Evolutionary conservation across 192 early-diverging fungal species (phyloP), one percentile per base, ranked within the genome.

Genomic region (Mortierella antarctica): DNA sequence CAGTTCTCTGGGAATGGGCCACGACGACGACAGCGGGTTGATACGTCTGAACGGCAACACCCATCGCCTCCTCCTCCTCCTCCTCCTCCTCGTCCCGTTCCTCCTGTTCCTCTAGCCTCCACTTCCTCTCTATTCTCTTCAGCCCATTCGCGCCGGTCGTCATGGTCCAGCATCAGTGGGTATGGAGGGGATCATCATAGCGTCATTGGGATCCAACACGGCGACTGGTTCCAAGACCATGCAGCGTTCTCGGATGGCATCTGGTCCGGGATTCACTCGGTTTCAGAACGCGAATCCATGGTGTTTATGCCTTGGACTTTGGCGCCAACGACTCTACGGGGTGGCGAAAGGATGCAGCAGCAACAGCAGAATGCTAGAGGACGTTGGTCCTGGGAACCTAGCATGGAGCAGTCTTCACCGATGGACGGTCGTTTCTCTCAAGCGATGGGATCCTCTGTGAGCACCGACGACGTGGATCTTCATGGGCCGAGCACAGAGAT

Each of bases 161-260:
- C 64, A 2, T 64, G 63, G 69, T 0, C 57, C 13, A 63, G 46
- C 7, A 44, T 50, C 15, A 66, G 20, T 14, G 47, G 56, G 5
- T 15, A 49, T 1, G 64, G 70, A 4, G 60, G 53, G 5, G 70
- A 72, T 6, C 59, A 67, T 12, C 72, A 80, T 18, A 80, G 77
- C 31, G 70, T 80, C 3, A 80, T 80, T 41, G 77, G 70, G 10
- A 67, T 72, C 64, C 59, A 71, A 15, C 57, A 80, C 18, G 70
- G 77, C 31, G 65, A 71, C 44, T 80, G 68, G 76, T 58, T 65
- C 17, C 59, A 72, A 31, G 77, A 72, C 7, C 50, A 41, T 2
- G 31, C 31, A 31, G 31, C 31, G 31, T 31, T 31, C 31, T 31
- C 31, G 1, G 31, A 3, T 2, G 31, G 31, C 31, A 31, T 31